Evolutionary conservation across 2,329 filamentous ascomycete species (phyloP), one percentile per base, ranked within the genome.

Genomic region (Daldinia sp.): DNA sequence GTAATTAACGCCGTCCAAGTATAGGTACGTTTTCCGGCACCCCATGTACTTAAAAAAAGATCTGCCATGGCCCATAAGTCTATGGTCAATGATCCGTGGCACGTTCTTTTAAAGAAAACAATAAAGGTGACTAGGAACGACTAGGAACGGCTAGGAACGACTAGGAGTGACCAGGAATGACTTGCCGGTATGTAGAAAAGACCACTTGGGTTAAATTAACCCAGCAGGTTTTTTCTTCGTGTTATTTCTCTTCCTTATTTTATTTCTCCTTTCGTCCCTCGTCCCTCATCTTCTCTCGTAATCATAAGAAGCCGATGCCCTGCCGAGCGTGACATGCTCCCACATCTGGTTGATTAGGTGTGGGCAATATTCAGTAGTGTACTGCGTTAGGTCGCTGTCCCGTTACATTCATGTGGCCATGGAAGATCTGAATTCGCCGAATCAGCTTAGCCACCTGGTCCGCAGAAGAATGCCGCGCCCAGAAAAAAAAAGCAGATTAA

Each of bases 1-100:
- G 57, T 49, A 66, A 69, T 71, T 69, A 67, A 69, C 61, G 52
- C 53, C 55, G 32, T 69, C 49, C 47, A 68, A 64, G 61, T 68
- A 70, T 54, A 68, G 66, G 62, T 69, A 70, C 70, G 51, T 49
- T 47, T 62, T 30, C 30, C 29, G 56, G 56, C 54, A 62, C 59
- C 58, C 59, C 65, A 58, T 59, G 53, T 61, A 57, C 61, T 56
- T 45, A 58, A 59, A 63, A 63, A 63, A 66, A 63, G 63, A 63
- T 63, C 63, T 58, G 29, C 65, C 58, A 57, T 60, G 50, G 52
- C 47, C 43, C 43, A 47, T 29, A 63, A 35, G 55, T 66, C 58
- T 47, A 52, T 55, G 49, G 17, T 5, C 10, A 7, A 3, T 45
- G 60, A 50, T 39, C 51, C 32, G 49, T 51, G 52, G 56, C n/a